Evolutionary conservation across 2,329 filamentous ascomycete genomes (phyloP).

Genomic region (Aspergillus floridensis): DNA sequence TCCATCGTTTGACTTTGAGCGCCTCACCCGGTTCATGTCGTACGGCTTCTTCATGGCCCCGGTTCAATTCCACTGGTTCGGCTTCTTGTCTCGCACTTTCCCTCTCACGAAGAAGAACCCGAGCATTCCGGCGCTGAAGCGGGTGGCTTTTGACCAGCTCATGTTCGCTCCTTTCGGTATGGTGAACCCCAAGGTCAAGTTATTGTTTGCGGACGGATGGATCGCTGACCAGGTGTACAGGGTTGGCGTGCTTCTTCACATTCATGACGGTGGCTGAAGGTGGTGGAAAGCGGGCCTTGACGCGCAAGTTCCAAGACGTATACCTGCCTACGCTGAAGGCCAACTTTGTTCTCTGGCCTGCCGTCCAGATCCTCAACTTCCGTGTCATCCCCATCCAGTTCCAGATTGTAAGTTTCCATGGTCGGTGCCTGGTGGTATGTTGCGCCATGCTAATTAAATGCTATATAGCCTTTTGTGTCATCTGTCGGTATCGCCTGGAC

Average conservation of each 20-base stretch:
- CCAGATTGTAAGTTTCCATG: conserved; percentile 72
- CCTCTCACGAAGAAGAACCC: conserved; percentile 76
- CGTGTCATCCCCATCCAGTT: conserved; percentile 91
- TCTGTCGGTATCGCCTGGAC: conserved; percentile 97
- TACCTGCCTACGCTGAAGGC: conserved; percentile 92
- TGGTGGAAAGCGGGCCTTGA: conserved; percentile 74
- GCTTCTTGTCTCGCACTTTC: conserved; percentile 76
- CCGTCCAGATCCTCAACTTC: conserved; percentile 96
- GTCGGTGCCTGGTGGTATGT: not conserved
- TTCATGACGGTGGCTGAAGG: conserved; percentile 96
- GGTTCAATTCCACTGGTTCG: conserved; percentile 93
- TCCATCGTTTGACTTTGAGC: conserved; percentile 91
- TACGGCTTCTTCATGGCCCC: conserved; percentile 97
- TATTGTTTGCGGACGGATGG: not conserved
- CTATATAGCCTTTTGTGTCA: conserved; percentile 81
- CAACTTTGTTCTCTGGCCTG: conserved; percentile 92
- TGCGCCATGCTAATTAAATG: not conserved
- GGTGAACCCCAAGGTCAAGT: conserved; percentile 18
- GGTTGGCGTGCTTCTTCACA: conserved; percentile 85
- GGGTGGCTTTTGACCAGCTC: conserved; percentile 88
- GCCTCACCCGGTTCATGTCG: conserved; percentile 90
- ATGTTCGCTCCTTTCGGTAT: conserved; percentile 84
- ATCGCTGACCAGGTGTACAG: conserved; percentile 34
- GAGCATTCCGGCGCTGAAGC: conserved; percentile 77
- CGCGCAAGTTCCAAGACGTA: conserved; percentile 85